These are phyloP conservation scores for Dryas drummondii DNA, from an alignment of 306 rosid species.

Conservation along the genomic window DNA sequence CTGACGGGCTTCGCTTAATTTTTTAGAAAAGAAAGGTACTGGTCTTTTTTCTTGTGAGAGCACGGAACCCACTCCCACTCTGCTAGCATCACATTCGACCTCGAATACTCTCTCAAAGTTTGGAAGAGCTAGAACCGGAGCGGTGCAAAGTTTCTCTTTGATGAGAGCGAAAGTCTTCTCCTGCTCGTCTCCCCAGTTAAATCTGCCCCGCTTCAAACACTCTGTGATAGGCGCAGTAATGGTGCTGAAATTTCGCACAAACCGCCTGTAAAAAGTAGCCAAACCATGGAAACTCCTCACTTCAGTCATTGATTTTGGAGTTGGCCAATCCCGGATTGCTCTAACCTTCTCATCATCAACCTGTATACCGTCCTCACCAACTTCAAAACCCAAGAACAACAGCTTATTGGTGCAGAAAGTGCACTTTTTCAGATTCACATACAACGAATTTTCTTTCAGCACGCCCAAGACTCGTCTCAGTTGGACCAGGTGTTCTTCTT, in stretches of 20 bases:
- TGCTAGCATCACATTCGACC: no score
- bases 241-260: neutral
- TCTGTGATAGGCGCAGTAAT: neutral
- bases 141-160: neutral
- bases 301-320: no score
- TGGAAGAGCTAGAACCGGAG: neutral
- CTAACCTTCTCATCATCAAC: no score
- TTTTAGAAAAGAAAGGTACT: no score
- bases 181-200: neutral
- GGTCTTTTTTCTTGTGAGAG: no score
- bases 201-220: neutral
- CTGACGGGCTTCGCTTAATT: no score
- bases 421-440: constrained; percentile 6
- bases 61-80: no score
- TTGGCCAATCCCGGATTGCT: no score
- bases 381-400: neutral
- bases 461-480: neutral
- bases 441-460: neutral
- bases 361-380: neutral
- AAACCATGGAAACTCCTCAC: no score
- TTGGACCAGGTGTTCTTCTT: no score
- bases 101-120: no score
- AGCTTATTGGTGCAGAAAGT: neutral
- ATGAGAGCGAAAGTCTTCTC: neutral
- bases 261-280: neutral